Evolutionary conservation across 2,329 filamentous ascomycete species (phyloP).

Genomic region (Fusarium dimerum): DNA sequence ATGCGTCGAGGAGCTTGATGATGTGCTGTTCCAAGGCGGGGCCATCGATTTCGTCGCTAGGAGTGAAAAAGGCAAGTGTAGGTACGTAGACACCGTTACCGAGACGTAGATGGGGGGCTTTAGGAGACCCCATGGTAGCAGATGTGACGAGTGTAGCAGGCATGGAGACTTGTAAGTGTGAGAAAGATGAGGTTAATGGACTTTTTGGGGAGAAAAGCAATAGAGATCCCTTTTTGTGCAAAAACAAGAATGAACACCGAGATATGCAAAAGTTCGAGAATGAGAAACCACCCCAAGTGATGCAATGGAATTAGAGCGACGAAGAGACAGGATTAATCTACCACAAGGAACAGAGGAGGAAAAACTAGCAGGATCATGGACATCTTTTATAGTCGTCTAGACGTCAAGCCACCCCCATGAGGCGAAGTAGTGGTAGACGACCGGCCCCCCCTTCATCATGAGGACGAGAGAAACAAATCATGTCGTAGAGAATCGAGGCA

Average conservation of each 20-base stretch:
- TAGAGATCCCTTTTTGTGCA: constrained; percentile 4
- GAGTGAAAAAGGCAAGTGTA: constrained; percentile 39
- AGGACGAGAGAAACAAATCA: too few species aligned
- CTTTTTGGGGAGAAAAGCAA: background rate
- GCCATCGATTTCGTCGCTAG: constrained; percentile 36
- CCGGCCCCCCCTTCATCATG: too few species aligned
- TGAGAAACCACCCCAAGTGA: too few species aligned
- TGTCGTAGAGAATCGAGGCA: too few species aligned
- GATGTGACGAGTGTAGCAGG: constrained; percentile 26
- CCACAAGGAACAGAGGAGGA: too few species aligned
- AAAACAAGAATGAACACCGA: constrained; percentile 2
- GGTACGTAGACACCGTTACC: constrained; percentile 40
- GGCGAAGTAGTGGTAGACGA: too few species aligned
- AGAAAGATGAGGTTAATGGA: background rate
- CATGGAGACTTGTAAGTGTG: constrained; percentile 11
- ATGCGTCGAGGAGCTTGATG: constrained; percentile 58
- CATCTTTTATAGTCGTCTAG: too few species aligned
- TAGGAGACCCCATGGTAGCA: constrained; percentile 28
- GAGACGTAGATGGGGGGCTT: constrained; percentile 26
- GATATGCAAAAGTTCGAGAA: too few species aligned
- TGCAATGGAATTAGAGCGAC: too few species aligned
- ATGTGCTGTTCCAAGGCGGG: constrained; percentile 36
- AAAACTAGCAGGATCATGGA: too few species aligned
- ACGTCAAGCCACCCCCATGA: too few species aligned
- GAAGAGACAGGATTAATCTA: too few species aligned